These are phyloP conservation scores for Thielaviopsis punctulata DNA, from an alignment of 2,329 filamentous ascomycete genomes.

Conservation along the genomic window DNA sequence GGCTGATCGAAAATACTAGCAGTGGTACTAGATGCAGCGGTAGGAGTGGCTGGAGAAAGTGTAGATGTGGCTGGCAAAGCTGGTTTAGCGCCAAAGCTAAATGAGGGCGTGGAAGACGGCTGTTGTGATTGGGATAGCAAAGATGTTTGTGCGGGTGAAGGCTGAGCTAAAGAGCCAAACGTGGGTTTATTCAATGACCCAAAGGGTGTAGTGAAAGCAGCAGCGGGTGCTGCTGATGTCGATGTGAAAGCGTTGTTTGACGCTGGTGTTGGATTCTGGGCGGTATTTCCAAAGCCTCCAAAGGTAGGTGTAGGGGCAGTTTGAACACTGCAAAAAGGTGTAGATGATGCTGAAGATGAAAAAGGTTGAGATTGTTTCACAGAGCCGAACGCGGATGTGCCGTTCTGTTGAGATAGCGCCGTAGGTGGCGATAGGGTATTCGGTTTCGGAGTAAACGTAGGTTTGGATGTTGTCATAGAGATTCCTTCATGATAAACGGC, in stretches of 20 bases:
- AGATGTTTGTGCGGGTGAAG: background rate
- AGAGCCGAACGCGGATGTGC: background rate
- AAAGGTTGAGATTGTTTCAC: background rate
- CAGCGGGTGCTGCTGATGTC: background rate
- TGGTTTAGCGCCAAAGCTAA: slow-evolving; percentile 4
- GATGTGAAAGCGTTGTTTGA: background rate
- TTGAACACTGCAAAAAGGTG: background rate
- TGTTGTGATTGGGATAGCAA: background rate
- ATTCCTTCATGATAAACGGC: slow-evolving; percentile 30
- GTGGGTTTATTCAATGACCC: background rate
- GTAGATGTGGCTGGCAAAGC: background rate
- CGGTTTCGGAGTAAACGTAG: background rate
- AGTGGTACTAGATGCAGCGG: background rate
- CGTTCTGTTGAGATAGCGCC: background rate
- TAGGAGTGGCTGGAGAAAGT: background rate
- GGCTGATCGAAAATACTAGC: background rate
- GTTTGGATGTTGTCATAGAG: slow-evolving; percentile 1
- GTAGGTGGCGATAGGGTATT: background rate
- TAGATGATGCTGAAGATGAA: background rate
- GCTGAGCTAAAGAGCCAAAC: background rate
- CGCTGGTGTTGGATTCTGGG: background rate
- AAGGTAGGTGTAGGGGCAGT: background rate
- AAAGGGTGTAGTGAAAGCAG: background rate
- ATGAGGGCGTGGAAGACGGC: background rate
- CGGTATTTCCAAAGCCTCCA: background rate